phyloP scores from a whole-genome alignment of 805 yeast genomes.

The Barnettozyma vustinii region DNA sequence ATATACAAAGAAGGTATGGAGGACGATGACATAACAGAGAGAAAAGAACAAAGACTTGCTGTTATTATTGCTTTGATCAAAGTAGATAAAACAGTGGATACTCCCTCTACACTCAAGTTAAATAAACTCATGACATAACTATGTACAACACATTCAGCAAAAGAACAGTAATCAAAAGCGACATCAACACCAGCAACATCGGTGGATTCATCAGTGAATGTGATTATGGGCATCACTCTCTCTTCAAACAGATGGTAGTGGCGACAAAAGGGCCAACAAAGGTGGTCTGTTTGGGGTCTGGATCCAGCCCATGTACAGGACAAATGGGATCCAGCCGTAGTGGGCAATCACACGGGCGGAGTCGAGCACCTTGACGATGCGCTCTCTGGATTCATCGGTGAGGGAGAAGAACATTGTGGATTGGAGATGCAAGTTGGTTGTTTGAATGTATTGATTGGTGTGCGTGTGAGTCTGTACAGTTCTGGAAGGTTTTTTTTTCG shows the following conservation, averaged over 20 bases:
- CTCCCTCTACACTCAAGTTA: neutral
- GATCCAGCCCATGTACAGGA: slow-evolving; percentile 84
- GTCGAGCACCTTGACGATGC: slow-evolving; percentile 77
- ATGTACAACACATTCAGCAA: slow-evolving; percentile 1
- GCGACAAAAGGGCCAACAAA: slow-evolving; percentile 68
- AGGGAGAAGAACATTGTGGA: slow-evolving; percentile 33
- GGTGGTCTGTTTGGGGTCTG: slow-evolving; percentile 81
- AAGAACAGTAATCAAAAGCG: neutral
- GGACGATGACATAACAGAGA: neutral
- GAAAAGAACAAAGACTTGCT: no score
- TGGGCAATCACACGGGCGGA: slow-evolving; percentile 84
- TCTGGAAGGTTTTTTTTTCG: neutral
- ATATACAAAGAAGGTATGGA: neutral
- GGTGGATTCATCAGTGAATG: neutral
- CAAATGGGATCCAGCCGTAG: slow-evolving; percentile 96
- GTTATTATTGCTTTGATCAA: no score
- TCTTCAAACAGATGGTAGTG: slow-evolving; percentile 68
- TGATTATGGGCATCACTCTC: neutral
- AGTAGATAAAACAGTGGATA: neutral
- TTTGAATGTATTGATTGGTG: neutral
- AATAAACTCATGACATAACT: slow-evolving; percentile 1
- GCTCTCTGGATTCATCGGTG: slow-evolving; percentile 59
- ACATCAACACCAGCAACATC: neutral
- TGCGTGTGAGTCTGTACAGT: neutral
- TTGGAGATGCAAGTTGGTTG: slow-evolving; percentile 1